These are phyloP conservation scores for Lycium ferocissimum DNA, from an alignment of 257 asterid species.

Conservation along the genomic window DNA sequence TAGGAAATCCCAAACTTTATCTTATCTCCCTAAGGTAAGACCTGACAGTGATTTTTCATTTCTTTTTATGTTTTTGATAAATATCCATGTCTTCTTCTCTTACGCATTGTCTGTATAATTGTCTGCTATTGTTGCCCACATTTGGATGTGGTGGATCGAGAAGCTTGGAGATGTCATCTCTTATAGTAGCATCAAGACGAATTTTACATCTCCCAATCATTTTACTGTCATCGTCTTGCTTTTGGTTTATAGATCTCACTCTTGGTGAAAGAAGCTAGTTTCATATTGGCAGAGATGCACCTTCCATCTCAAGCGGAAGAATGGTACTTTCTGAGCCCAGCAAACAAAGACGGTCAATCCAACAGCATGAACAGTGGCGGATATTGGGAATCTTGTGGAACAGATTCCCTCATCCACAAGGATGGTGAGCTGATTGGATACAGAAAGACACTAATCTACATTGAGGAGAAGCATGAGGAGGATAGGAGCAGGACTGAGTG, in stretches of 20 bases:
- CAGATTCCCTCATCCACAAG: slow-evolving; percentile 24
- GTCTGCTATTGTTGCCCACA: not conserved
- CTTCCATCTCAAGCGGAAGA: slow-evolving; percentile 6
- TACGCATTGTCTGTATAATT: not conserved
- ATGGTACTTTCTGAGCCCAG: not conserved
- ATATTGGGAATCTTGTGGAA: slow-evolving; percentile 16
- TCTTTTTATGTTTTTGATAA: not conserved
- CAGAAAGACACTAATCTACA: slow-evolving; percentile 5
- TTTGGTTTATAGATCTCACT: not conserved
- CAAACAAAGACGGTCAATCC: too few relatives aligned
- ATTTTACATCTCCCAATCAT: not conserved
- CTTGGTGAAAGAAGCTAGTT: not conserved
- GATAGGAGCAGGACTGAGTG: not conserved
- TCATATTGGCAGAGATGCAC: slow-evolving; percentile 3
- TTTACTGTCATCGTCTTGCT: not conserved
- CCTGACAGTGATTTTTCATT: not conserved
- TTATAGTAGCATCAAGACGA: not conserved
- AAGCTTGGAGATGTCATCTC: not conserved
- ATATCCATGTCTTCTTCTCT: too few relatives aligned
- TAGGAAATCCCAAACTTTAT: not conserved
- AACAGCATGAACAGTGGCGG: not conserved
- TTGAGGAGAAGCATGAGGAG: not conserved
- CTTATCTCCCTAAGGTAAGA: not conserved
- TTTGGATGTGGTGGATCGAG: not conserved
- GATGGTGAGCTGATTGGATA: slow-evolving; percentile 24